These are phyloP conservation scores for Posidonia australis DNA, from an alignment of 106 monocot genomes.

Conservation along the genomic window DNA sequence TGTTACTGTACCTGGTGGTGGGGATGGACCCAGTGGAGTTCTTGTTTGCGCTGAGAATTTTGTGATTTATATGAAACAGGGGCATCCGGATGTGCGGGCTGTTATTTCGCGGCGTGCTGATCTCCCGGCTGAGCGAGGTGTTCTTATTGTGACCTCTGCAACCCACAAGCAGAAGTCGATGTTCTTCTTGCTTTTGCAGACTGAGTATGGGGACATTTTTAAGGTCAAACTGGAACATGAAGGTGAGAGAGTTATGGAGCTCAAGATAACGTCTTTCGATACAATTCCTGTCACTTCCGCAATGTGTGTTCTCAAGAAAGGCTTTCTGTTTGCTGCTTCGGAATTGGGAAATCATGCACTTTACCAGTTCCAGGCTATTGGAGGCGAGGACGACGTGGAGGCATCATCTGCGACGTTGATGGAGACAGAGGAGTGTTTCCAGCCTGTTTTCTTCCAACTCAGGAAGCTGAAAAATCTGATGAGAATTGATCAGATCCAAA, in stretches of 20 bases:
- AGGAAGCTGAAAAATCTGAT: conserved; percentile 71
- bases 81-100: conserved; percentile 82
- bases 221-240: conserved; percentile 70
- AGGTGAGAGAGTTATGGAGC: conserved; percentile 62
- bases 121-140: conserved; percentile 81
- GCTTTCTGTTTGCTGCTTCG: conserved; percentile 84
- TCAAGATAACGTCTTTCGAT: conserved; percentile 94
- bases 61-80: conserved; percentile 91
- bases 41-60: conserved; percentile 96
- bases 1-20: conserved; percentile 86
- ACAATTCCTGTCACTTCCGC: conserved; percentile 88
- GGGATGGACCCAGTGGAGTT: conserved; percentile 90
- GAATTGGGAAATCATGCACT: conserved; percentile 92
- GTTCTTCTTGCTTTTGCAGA: conserved; percentile 95
- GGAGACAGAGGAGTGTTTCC: conserved; percentile 98
- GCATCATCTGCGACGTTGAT: conserved; percentile 77
- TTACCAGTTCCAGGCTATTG: conserved; percentile 91
- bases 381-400: conserved; percentile 93
- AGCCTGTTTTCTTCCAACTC: conserved; percentile 93
- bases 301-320: conserved; percentile 71
- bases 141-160: conserved; percentile 70
- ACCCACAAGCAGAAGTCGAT: conserved; percentile 81
- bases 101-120: conserved; percentile 83
- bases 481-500: conserved; percentile 69
- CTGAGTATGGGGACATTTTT: conserved; percentile 89